Evolutionary conservation across 148 eudicot species (phyloP).

Genomic region (Diospyros kaki): DNA sequence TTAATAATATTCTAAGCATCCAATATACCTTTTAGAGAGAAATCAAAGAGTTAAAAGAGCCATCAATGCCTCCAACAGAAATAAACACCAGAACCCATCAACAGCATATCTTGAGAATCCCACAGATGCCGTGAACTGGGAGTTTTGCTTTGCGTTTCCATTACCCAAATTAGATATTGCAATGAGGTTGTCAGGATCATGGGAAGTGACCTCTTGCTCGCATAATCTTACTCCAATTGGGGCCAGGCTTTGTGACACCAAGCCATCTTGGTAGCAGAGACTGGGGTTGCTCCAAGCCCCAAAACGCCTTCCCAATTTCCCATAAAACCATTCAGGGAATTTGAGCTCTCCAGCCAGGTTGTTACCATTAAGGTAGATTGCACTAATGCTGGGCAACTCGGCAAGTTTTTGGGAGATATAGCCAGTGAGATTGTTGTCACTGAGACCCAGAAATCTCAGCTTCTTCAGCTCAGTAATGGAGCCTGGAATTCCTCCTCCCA

Average conservation of each 20-base stretch:
- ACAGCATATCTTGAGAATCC: slow-evolving; percentile 30
- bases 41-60: slow-evolving; percentile 25
- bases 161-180: slow-evolving; percentile 22
- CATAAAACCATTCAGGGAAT: slow-evolving; percentile 54
- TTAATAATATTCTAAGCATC: not conserved
- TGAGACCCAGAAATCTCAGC: slow-evolving; percentile 69
- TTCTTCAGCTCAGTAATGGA: slow-evolving; percentile 44
- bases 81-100: slow-evolving; percentile 41
- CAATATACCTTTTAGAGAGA: slow-evolving; percentile 6
- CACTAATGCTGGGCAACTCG: slow-evolving; percentile 46
- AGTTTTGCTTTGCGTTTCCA: slow-evolving; percentile 19
- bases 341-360: slow-evolving; percentile 65
- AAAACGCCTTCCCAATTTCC: slow-evolving; percentile 73
- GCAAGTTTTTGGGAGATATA: slow-evolving; percentile 44
- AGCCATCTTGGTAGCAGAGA: slow-evolving; percentile 49
- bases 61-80: slow-evolving; percentile 30
- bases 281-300: slow-evolving; percentile 75
- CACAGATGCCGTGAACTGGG: slow-evolving; percentile 34
- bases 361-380: slow-evolving; percentile 72
- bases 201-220: slow-evolving; percentile 23
- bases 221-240: slow-evolving; percentile 68
- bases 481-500: slow-evolving; percentile 66
- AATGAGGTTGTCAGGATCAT: slow-evolving; percentile 14
- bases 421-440: slow-evolving; percentile 67
- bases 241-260: slow-evolving; percentile 20